These are phyloP conservation scores for Neocallimastix lanati DNA, from an alignment of 192 early-diverging fungal genomes.

Conservation along the genomic window DNA sequence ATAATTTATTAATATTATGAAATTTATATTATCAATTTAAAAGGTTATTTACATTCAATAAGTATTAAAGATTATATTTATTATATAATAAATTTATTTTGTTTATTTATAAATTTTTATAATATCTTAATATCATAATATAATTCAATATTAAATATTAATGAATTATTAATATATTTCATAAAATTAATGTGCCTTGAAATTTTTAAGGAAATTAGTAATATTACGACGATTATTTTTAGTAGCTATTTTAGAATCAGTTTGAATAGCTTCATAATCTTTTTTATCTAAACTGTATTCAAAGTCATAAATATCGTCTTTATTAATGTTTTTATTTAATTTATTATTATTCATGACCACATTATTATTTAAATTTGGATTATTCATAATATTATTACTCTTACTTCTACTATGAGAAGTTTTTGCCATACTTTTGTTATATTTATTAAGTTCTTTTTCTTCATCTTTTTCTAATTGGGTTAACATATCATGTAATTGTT, in stretches of 20 bases:
- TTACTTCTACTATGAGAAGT: background rate
- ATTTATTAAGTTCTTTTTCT: background rate
- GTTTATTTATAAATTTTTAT: too few species aligned
- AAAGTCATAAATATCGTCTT: background rate
- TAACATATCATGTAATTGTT: background rate
- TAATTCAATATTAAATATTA: too few species aligned
- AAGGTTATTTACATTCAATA: too few species aligned
- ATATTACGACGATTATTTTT: background rate
- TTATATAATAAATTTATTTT: too few species aligned
- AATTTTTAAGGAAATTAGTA: background rate
- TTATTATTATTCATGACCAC: background rate
- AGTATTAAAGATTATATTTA: too few species aligned
- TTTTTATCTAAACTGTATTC: background rate
- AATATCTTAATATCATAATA: too few species aligned
- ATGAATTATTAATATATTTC: too few species aligned
- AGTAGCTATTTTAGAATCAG: background rate
- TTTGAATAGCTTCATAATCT: background rate
- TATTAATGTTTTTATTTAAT: background rate
- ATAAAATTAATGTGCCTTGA: background rate
- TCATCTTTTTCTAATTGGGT: background rate
- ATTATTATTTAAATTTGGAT: background rate
- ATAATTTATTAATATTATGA: too few species aligned
- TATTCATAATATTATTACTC: background rate
- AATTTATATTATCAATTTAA: too few species aligned
- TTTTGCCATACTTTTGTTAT: background rate